Conservation (phyloP, 23 red algal species). For the Chondrus crispus region DNA sequence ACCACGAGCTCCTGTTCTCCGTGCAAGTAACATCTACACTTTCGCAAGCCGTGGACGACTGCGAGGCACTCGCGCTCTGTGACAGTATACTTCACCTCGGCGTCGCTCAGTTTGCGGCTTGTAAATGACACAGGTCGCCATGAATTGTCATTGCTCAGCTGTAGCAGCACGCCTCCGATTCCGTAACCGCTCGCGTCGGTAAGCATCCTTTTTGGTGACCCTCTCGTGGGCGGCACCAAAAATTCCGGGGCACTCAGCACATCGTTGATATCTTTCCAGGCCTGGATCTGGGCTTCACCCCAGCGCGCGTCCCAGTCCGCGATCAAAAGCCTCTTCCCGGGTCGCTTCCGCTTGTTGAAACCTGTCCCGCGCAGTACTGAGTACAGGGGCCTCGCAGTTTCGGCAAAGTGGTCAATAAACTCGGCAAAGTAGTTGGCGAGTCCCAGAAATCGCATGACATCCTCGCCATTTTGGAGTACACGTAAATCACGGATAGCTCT, state of each 20-base stretch:
- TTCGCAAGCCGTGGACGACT: not conserved
- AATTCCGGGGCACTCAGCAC: not conserved
- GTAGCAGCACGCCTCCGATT: not conserved
- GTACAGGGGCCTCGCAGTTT: not conserved
- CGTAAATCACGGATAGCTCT: not conserved
- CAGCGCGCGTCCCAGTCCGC: not conserved
- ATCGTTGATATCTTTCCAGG: not conserved
- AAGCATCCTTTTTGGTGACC: not conserved
- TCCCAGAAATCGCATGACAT: not conserved
- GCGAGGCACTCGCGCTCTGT: not conserved
- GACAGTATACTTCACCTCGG: not conserved
- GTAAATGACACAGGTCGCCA: not conserved
- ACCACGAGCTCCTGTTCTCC: not conserved
- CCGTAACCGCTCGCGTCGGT: not conserved
- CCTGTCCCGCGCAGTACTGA: slow-evolving; percentile 20
- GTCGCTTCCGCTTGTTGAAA: not conserved
- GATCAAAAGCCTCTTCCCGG: not conserved
- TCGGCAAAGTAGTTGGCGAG: slow-evolving; percentile 6
- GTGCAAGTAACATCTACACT: not conserved
- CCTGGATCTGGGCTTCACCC: not conserved
- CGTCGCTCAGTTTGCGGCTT: not conserved
- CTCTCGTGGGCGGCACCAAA: not conserved
- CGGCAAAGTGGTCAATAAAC: slow-evolving; percentile 11
- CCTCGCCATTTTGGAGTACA: not conserved
- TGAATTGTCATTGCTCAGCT: not conserved